phyloP scores from a whole-genome alignment of 495 filamentous ascomycete species.

The Trichoderma gamsii region DNA sequence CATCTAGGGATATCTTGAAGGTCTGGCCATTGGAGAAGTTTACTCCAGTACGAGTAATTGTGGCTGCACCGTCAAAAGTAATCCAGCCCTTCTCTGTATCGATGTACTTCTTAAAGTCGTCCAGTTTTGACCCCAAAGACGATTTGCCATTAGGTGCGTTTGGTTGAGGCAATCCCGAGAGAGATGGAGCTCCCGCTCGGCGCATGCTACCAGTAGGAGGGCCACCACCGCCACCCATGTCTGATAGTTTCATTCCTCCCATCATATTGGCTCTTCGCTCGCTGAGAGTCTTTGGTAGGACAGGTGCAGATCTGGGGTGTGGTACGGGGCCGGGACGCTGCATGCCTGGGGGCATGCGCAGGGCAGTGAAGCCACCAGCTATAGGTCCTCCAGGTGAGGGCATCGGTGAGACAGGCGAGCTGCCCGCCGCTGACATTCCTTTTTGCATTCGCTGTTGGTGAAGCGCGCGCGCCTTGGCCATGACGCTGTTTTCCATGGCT shows the following conservation, averaged over 20 bases:
- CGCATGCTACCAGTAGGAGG: constrained; percentile 20
- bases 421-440: constrained; percentile 22
- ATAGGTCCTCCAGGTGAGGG: background rate
- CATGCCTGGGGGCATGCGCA: constrained; percentile 38
- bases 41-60: constrained; percentile 80
- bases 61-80: constrained; percentile 88
- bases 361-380: constrained; percentile 18
- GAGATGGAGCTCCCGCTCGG: constrained; percentile 25
- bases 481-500: constrained; percentile 61
- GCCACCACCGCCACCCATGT: constrained; percentile 25
- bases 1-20: constrained; percentile 92
- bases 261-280: constrained; percentile 28
- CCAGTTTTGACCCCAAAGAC: constrained; percentile 61
- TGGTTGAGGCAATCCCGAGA: constrained; percentile 29
- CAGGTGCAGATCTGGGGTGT: constrained; percentile 43
- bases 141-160: constrained; percentile 26
- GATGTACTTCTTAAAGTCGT: constrained; percentile 87
- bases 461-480: constrained; percentile 67
- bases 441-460: constrained; percentile 30
- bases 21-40: constrained; percentile 84
- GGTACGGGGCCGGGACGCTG: constrained; percentile 39
- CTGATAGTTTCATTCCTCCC: constrained; percentile 36
- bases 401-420: constrained; percentile 18
- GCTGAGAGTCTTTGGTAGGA: constrained; percentile 33
- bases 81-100: constrained; percentile 86